phyloP scores from a whole-genome alignment of 805 yeast species.

The Cyberlindnera amylophila region DNA sequence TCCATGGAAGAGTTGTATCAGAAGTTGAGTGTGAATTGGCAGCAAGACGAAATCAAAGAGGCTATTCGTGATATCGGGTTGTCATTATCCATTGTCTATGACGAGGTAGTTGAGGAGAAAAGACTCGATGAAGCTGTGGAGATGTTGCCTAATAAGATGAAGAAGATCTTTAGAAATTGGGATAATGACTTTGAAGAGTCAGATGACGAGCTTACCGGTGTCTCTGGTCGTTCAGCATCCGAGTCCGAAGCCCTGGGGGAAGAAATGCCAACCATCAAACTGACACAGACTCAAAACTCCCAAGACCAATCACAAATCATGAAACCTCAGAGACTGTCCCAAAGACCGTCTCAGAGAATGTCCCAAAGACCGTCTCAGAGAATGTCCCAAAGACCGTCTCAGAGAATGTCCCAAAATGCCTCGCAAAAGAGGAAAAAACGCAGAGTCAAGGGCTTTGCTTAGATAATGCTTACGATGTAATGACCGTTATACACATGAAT shows the following conservation, averaged over 20 bases:
- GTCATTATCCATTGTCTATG: constrained; percentile 11
- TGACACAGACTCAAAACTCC: constrained; percentile 20
- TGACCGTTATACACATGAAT: too few relatives aligned
- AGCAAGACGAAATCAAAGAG: constrained; percentile 11
- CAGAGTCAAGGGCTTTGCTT: constrained; percentile 23
- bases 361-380: constrained; percentile 3
- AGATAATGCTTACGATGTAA: neutral
- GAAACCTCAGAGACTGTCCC: constrained; percentile 3
- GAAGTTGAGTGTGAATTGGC: constrained; percentile 10
- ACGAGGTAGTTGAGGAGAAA: constrained; percentile 9
- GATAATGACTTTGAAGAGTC: constrained; percentile 16
- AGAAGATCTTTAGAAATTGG: constrained; percentile 18
- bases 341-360: neutral
- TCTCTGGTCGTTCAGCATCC: constrained; percentile 1
- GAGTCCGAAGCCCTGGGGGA: constrained; percentile 1
- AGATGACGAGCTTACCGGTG: constrained; percentile 10
- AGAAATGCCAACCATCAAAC: constrained; percentile 17
- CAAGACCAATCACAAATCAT: constrained; percentile 8
- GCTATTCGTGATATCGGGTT: constrained; percentile 16
- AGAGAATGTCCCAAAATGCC: constrained; percentile 3
- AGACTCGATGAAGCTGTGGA: constrained; percentile 1
- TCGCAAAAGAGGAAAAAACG: constrained; percentile 17
- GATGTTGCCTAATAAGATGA: neutral
- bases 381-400: constrained; percentile 2
- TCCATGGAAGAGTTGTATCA: constrained; percentile 6